phyloP scores from a whole-genome alignment of 2,329 filamentous ascomycete genomes.

The Pleoardoris graminearum region DNA sequence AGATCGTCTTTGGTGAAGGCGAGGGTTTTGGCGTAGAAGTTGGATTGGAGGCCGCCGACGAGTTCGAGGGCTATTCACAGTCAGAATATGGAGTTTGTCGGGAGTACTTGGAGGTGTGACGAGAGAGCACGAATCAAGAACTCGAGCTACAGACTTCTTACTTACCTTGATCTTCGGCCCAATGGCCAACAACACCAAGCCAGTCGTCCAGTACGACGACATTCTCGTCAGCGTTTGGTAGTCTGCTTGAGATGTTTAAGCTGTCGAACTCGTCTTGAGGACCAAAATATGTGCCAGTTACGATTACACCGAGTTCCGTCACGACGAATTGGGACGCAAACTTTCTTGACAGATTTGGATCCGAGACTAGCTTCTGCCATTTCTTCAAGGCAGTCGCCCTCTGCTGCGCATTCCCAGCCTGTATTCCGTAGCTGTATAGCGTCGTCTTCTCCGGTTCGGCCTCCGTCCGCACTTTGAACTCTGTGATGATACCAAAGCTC shows the following conservation, averaged over 20 bases:
- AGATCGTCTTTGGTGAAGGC: constrained; percentile 39
- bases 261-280: constrained; percentile 36
- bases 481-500: constrained; percentile 49
- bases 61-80: constrained; percentile 25
- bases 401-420: constrained; percentile 23
- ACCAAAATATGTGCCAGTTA: constrained; percentile 43
- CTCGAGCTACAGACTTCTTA: too few species aligned
- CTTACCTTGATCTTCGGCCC: constrained; percentile 33
- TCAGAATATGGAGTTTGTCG: not conserved
- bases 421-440: constrained; percentile 40
- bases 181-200: constrained; percentile 39
- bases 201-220: constrained; percentile 37
- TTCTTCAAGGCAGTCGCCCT: constrained; percentile 41
- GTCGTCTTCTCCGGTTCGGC: constrained; percentile 38
- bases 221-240: constrained; percentile 27
- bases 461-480: constrained; percentile 45
- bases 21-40: constrained; percentile 44
- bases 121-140: too few species aligned
- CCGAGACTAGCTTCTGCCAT: constrained; percentile 41
- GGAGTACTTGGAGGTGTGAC: not conserved
- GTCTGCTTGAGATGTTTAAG: constrained; percentile 35
- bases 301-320: constrained; percentile 34
- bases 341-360: constrained; percentile 37
- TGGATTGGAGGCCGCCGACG: constrained; percentile 31
- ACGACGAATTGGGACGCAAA: constrained; percentile 41